Evolutionary conservation across 2,329 filamentous ascomycete species (phyloP), one percentile per base, ranked within the genome.

Genomic region (Alternaria metachromatica): DNA sequence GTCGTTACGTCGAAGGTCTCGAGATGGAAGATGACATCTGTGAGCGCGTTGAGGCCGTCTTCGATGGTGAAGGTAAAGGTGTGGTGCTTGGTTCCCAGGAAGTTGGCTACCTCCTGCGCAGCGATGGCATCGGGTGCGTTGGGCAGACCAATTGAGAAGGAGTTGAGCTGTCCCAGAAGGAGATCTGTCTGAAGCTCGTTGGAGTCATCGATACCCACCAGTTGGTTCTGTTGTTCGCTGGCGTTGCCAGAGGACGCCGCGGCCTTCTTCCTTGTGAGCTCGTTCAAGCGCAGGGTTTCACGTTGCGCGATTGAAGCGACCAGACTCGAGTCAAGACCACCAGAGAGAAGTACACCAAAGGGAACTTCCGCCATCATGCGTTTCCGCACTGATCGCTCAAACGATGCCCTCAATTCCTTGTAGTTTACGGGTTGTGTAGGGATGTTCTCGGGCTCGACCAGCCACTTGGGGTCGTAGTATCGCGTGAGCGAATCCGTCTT

Each of bases 1-100:
- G 96, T 99, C 57, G 96, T 99, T 25, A 99, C 96, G 80, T 99
- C 96, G 84, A 96, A 99, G 13, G 93, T 93, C 85, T 99, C 96
- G 65, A 99, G 89, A 83, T 99, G 96, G 85, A 92, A 97, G 79
- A 99, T 98, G 79, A 99, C 96, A 81, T 99, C 96, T 37, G 93
- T 96, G 8, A 99, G 89, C 18, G 96, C 95, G 83, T 99, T 95
- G 78, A 99, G 90, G 63, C 96, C 96, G 78, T 99, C 96, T 81
- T 99, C 93, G 61, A 99, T 91, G 65, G 96, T 98, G 82, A 99
- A 99, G 58, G 94, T 98, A 87, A 99, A 96, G 76, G 94, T 93
- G 83, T 99, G 94, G 82, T 99, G 96, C 85, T 96, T 96, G 61
- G 96, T 99, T 76, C 96, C 96, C 45, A 99, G 89, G 86, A 97